Evolutionary conservation across 139 green algal species (phyloP).

Genomic region (Mesotaenium endlicherianum): DNA sequence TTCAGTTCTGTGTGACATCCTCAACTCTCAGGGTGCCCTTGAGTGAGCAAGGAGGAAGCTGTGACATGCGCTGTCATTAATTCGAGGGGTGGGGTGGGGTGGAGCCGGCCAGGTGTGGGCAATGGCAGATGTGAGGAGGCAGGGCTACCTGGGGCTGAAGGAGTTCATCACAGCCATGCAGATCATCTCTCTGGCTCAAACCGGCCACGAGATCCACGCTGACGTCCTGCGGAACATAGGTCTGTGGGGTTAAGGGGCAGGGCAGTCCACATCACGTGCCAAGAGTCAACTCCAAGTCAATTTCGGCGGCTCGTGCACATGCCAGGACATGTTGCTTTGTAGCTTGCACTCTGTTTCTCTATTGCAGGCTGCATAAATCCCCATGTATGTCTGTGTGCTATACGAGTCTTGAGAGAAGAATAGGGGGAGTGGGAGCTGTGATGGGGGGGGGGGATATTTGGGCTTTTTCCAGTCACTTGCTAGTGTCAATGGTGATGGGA

Average conservation of each 20-base stretch:
- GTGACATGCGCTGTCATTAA: not conserved
- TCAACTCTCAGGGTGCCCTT: too few species aligned
- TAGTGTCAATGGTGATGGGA: too few species aligned
- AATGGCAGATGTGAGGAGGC: conserved; percentile 58
- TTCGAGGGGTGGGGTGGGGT: not conserved
- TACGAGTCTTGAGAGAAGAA: too few species aligned
- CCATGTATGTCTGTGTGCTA: too few species aligned
- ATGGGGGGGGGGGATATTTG: too few species aligned
- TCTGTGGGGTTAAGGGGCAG: not conserved
- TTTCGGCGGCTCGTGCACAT: not conserved
- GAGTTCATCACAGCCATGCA: conserved; percentile 63
- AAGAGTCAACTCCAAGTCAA: not conserved
- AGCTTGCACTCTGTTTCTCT: not conserved
- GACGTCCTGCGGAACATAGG: not conserved
- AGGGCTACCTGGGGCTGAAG: conserved; percentile 76
- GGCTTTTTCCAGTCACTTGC: too few species aligned
- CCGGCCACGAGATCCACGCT: not conserved
- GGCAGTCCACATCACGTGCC: not conserved
- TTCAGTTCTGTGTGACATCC: too few species aligned
- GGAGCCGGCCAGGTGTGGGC: conserved; percentile 61
- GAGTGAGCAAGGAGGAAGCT: too few species aligned
- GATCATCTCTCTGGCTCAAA: conserved; percentile 37
- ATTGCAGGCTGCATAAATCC: not conserved
- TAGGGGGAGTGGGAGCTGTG: too few species aligned
- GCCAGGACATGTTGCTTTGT: not conserved